Conservation (phyloP, 129 eudicot genomes). For the Escallonia rubra region DNA sequence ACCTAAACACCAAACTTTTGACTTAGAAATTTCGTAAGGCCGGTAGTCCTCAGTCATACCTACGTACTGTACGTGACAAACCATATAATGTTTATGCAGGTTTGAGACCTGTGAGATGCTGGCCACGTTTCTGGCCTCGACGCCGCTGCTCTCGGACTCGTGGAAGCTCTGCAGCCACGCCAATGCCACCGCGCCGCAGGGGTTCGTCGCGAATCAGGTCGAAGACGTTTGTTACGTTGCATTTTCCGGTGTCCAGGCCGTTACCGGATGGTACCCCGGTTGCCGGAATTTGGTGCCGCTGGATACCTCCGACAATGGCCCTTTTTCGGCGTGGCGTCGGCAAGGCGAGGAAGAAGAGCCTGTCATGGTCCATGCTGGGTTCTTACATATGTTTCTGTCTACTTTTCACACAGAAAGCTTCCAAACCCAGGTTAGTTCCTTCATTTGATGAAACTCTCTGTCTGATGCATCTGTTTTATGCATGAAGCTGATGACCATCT, state of each 20-base stretch:
- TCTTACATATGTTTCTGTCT: constrained; percentile 48
- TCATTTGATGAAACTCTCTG: not conserved
- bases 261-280: constrained; percentile 30
- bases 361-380: constrained; percentile 61
- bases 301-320: constrained; percentile 12
- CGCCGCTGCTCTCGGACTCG: constrained; percentile 57
- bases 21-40: constrained; percentile 18
- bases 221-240: constrained; percentile 54
- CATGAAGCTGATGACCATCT: not conserved
- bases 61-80: not conserved
- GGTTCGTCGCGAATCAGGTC: constrained; percentile 26
- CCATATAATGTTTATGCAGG: constrained; percentile 20
- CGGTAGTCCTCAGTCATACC: not conserved
- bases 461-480: too few species aligned
- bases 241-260: constrained; percentile 53
- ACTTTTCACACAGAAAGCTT: constrained; percentile 38
- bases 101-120: constrained; percentile 86
- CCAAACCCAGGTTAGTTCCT: constrained; percentile 49
- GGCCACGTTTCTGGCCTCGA: constrained; percentile 63
- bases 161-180: constrained; percentile 64
- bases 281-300: constrained; percentile 42
- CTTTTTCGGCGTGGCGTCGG: constrained; percentile 34
- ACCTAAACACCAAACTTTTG: constrained; percentile 7
- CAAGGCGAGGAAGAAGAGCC: constrained; percentile 24
- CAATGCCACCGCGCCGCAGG: constrained; percentile 31